Evolutionary conservation across 148 eudicot genomes (phyloP), one percentile per base, ranked within the genome.

Genomic region (Tetragonia tetragonoides): DNA sequence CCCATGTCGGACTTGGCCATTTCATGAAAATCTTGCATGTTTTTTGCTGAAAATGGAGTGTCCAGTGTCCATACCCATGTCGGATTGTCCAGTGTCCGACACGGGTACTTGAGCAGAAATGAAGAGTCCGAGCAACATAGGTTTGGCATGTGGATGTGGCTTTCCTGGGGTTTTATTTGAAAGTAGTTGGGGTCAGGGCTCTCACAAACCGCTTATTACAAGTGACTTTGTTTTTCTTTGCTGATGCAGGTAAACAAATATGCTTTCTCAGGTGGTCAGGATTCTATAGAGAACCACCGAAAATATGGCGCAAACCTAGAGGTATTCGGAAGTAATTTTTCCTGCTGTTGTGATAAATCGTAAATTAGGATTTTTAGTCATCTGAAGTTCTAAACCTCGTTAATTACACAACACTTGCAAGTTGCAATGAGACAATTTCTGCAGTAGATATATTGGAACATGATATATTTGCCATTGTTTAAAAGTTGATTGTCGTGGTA

Each of bases 201-300:
- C 23, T 41, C 34, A n/a, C 39, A 23, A 21, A 67, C n/a, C 42
- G 9, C 57, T 49, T 34, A 49, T 51, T 10, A 21, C 44, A 18
- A 61, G 64, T 10, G 7, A 49, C n/a, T 60, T 59, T 38, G 16
- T 40, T 44, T 62, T 74, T 18, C 21, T 5, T 62, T 59, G 21
- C 60, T 75, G 70, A 37, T 87, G 72, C 89, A 95, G 97, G 83
- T 95, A 46, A 93, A 91, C 80, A 88, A 80, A 75, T 95, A 93
- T 75, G 99, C 99, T 40, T 95, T 95, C 87, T 95, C 99, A 73
- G 99, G 99, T 60, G 99, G 99, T 77, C 97, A 91, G 88, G 99
- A 95, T 83, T 88, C 99, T 15, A 73, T 89, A n/a, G 97, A 95
- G 85, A 90, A 91, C 3, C 99, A 95, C 70, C 85, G 94, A 70